Base-by-base conservation (phyloP, 1,284 basidiomycete genomes). In the Golubevia sp. region DNA sequence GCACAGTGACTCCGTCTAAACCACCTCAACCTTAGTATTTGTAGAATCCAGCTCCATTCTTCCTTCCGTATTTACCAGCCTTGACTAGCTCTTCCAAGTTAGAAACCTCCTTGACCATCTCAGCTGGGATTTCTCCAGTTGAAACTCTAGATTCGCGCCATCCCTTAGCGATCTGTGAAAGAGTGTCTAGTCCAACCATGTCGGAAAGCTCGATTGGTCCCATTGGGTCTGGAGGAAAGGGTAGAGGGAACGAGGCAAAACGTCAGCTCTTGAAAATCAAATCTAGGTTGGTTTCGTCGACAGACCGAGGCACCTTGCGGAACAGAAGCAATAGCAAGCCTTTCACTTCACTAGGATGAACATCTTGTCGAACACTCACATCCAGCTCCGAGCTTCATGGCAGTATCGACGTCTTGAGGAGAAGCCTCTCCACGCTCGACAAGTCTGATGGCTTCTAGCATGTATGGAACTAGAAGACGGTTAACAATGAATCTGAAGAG, bases 321-420 rank as follows among this genome's bases (percentile, higher is more conserved):
- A n/a, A n/a, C n/a, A n/a, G n/a, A n/a, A n/a, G n/a, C n/a, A n/a
- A n/a, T n/a, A n/a, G n/a, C n/a, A n/a, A n/a, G n/a, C n/a, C n/a
- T n/a, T n/a, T n/a, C n/a, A n/a, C n/a, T n/a, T n/a, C n/a, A n/a
- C n/a, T n/a, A n/a, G n/a, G n/a, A n/a, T n/a, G n/a, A n/a, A n/a
- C n/a, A n/a, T n/a, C n/a, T n/a, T n/a, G n/a, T n/a, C n/a, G n/a
- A n/a, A n/a, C 13, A 69, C 84, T 78, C 68, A 85, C 85, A 77
- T 54, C 88, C 88, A 15, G 87, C 87, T 27, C 88, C 88, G 25
- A 88, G 85, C 81, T 88, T 87, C 88, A 88, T 88, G 44, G 88
- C 88, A 11, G 84, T 86, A 77, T 88, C 88, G 62, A 88, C 85
- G 77, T 88, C 88, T 78, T 87, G 85, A 13, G 86, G 79, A 7